A percentile compares a stretch with the other conserved stretches of the same genome.
These are phyloP conservation scores for Camelina sativa DNA, from an alignment of 345 rosid genomes.

Conservation along the genomic window DNA sequence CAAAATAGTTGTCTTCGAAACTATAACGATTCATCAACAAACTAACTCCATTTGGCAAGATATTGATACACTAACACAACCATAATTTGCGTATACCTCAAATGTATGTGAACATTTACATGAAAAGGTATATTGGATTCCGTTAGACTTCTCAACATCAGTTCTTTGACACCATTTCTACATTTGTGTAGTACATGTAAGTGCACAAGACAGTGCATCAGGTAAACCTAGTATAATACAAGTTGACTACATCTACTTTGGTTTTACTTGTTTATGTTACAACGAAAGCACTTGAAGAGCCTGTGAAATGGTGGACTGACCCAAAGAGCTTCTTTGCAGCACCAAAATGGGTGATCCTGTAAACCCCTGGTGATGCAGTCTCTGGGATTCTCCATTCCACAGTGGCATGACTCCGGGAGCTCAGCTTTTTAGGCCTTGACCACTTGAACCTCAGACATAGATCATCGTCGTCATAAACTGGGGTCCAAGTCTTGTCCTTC, in stretches of 20 bases:
- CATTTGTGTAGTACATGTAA: slow-evolving; percentile 2
- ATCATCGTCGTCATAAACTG: slow-evolving; percentile 90
- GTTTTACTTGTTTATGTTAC: slow-evolving; percentile 49
- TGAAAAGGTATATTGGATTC: slow-evolving; percentile 5
- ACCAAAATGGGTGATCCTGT: slow-evolving; percentile 89
- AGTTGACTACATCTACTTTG: background rate
- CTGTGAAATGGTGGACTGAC: slow-evolving; percentile 73
- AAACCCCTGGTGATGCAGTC: slow-evolving; percentile 73
- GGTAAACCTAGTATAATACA: background rate
- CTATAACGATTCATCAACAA: background rate
- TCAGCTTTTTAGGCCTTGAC: slow-evolving; percentile 77
- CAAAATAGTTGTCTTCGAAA: slow-evolving; percentile 9
- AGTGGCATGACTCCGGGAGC: slow-evolving; percentile 71
- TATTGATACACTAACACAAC: background rate
- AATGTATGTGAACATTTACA: background rate
- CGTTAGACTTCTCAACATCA: background rate
- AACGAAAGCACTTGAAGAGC: slow-evolving; percentile 85
- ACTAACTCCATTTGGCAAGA: background rate
- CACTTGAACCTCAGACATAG: slow-evolving; percentile 87
- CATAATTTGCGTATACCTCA: background rate
- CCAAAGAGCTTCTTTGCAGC: slow-evolving; percentile 78
- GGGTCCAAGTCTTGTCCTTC: slow-evolving; percentile 71
- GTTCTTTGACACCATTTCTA: background rate
- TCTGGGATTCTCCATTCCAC: slow-evolving; percentile 85
- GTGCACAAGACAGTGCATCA: background rate